Conservation (phyloP, 495 filamentous ascomycete species). For the Penicillium daleae region DNA sequence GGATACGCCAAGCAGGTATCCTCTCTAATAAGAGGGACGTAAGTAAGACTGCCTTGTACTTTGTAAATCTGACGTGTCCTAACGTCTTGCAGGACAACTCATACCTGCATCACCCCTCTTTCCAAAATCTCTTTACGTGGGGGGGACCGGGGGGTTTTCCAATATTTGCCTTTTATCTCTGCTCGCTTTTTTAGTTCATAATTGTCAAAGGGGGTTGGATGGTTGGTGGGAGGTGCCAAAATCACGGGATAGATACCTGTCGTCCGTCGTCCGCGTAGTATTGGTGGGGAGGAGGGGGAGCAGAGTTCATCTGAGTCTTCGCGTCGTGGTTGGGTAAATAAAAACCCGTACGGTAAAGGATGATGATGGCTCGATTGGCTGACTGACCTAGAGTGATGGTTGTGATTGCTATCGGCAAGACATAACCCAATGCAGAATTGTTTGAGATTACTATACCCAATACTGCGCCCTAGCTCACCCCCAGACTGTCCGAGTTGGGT, state of each 20-base stretch:
- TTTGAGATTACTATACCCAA: slow-evolving; percentile 4
- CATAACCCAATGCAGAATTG: slow-evolving; percentile 5
- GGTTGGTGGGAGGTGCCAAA: slow-evolving; percentile 7
- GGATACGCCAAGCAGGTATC: slow-evolving; percentile 6
- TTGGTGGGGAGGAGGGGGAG: not conserved
- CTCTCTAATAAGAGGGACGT: slow-evolving; percentile 3
- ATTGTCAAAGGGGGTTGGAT: slow-evolving; percentile 1
- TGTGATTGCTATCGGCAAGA: slow-evolving; percentile 7
- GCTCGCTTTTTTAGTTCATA: slow-evolving; percentile 9
- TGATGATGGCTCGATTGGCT: slow-evolving; percentile 7
- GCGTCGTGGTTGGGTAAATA: slow-evolving; percentile 8
- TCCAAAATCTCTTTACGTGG: slow-evolving; percentile 1
- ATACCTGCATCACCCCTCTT: slow-evolving; percentile 12
- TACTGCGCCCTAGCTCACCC: slow-evolving; percentile 8
- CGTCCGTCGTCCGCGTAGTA: slow-evolving; percentile 7
- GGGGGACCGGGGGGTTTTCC: not conserved
- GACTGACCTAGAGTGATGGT: slow-evolving; percentile 7
- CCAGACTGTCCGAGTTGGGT: not conserved
- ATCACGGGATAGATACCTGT: slow-evolving; percentile 4
- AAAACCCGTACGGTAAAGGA: slow-evolving; percentile 3
- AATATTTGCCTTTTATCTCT: slow-evolving; percentile 1
- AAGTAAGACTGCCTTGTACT: slow-evolving; percentile 6
- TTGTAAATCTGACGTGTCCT: slow-evolving; percentile 12
- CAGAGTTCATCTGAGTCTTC: slow-evolving; percentile 9
- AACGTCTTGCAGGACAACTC: slow-evolving; percentile 11